Percentiles rank a stretch among this genome's conserved stretches.
Evolutionary conservation across 805 yeast species (phyloP).

Genomic region (Millerozyma miso): DNA sequence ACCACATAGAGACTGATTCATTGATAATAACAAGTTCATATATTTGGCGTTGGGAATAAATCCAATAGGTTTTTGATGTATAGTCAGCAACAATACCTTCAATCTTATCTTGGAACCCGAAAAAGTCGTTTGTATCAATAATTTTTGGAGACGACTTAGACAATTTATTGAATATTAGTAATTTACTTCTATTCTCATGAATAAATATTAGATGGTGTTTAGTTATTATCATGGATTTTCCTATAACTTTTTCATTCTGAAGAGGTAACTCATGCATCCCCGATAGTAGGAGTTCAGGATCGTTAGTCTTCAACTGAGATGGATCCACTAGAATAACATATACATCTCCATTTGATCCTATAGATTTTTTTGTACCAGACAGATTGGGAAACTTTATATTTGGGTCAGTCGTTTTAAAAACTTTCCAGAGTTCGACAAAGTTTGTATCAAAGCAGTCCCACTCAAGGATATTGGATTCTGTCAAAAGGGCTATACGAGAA

Average conservation of each 20-base stretch:
- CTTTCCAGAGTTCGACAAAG: slow-evolving; percentile 23
- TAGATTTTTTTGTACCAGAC: slow-evolving; percentile 4
- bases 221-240: slow-evolving; percentile 17
- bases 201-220: slow-evolving; percentile 28
- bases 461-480: slow-evolving; percentile 12
- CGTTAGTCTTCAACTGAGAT: slow-evolving; percentile 24
- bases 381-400: slow-evolving; percentile 3
- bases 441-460: slow-evolving; percentile 35
- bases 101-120: slow-evolving; percentile 10
- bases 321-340: neutral
- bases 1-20: slow-evolving; percentile 77
- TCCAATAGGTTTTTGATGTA: slow-evolving; percentile 63
- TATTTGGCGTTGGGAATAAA: slow-evolving; percentile 54
- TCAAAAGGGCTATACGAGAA: slow-evolving; percentile 21
- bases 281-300: slow-evolving; percentile 22
- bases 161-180: slow-evolving; percentile 28
- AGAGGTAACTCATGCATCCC: slow-evolving; percentile 11
- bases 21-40: slow-evolving; percentile 68
- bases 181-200: slow-evolving; percentile 9
- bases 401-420: slow-evolving; percentile 21
- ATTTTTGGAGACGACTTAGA: slow-evolving; percentile 10
- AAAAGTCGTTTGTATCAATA: slow-evolving; percentile 1
- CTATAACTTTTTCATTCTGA: slow-evolving; percentile 4
- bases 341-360: slow-evolving; percentile 12
- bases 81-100: slow-evolving; percentile 30